Evolutionary conservation across 768 basidiomycete species (phyloP).

Genomic region (Naganishia onofrii): DNA sequence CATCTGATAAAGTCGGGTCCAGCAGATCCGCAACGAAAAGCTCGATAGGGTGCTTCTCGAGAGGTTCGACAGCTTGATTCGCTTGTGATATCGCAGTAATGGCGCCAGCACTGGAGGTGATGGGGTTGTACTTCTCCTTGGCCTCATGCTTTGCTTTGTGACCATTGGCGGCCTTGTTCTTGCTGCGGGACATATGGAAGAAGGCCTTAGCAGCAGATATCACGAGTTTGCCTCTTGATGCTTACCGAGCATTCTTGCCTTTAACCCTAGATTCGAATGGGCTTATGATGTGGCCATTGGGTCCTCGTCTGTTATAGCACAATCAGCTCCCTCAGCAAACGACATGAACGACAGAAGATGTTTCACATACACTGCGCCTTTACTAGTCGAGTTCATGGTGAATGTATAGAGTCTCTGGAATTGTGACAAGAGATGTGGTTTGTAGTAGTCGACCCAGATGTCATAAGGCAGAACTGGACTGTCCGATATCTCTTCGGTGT

Average conservation of each 20-base stretch:
- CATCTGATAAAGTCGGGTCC: slow-evolving; percentile 63
- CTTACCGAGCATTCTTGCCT: slow-evolving; percentile 19
- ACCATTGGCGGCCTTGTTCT: background rate
- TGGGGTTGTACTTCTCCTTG: slow-evolving; percentile 30
- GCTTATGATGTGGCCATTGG: slow-evolving; percentile 38
- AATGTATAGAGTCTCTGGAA: slow-evolving; percentile 50
- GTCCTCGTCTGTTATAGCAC: slow-evolving; percentile 33
- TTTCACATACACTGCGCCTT: slow-evolving; percentile 40
- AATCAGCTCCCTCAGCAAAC: background rate
- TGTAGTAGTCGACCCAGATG: slow-evolving; percentile 61
- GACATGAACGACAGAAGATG: background rate
- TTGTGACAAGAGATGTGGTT: slow-evolving; percentile 58
- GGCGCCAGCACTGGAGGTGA: slow-evolving; percentile 27
- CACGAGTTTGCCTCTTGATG: background rate
- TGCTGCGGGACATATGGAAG: background rate
- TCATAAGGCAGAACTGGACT: slow-evolving; percentile 54
- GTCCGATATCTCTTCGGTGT: background rate
- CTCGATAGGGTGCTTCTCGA: slow-evolving; percentile 25
- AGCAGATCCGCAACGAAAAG: slow-evolving; percentile 44
- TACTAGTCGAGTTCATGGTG: slow-evolving; percentile 52
- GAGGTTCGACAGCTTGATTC: slow-evolving; percentile 1
- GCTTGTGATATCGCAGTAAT: background rate
- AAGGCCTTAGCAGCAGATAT: background rate
- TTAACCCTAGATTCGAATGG: slow-evolving; percentile 46
- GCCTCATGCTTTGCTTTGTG: slow-evolving; percentile 5